Base-by-base conservation (phyloP, 2,329 filamentous ascomycete species). In the Tothia fuscella region DNA sequence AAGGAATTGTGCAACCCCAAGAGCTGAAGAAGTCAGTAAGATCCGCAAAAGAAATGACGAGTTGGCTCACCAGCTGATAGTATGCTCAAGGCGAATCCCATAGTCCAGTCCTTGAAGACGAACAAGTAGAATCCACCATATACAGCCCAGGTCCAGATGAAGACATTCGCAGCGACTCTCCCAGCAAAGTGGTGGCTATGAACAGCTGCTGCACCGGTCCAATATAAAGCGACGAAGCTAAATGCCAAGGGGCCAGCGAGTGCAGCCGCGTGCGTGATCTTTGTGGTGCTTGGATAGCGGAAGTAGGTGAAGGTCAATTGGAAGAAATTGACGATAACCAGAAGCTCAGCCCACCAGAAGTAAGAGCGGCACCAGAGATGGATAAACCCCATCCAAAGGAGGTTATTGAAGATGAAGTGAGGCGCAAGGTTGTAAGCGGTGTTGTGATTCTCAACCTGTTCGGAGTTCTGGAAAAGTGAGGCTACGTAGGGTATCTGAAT, bases 191-290 rank as follows among this genome's bases (percentile, higher is more conserved):
- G 72, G 44, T 78, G 65, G 6, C 77, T 71, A 55, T 84, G 69
- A n/a, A 89, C 74, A 56, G 83, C 82, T 36, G 88, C 78, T 16
- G 87, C 85, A 6, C 87, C 87, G 51, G 86, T 84, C 84, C 85
- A 93, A 68, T 88, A 89, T 41, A 94, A 70, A 22, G 83, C 82
- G 12, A 89, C 78, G 55, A 91, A 83, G 12, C 81, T 87, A 83
- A 85, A 94, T 1, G 81, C 83, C 50, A 93, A 68, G 5, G 87
- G 87, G 0, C 78, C 83, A 13, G 81, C 80, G 17, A 87, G 76
- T 33, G 78, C 78, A 5, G 84, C 76, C 9, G 78, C 65, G 61
- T 93, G 86, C 51, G 93, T 83, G 53, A 44, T 26, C 46, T 78
- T 71, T 3, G 82, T 76, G 42, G 80, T 79, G 0, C 72, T 73